Evolutionary conservation across 2,329 filamentous ascomycete species (phyloP).

Genomic region (Fonsecaea erecta): DNA sequence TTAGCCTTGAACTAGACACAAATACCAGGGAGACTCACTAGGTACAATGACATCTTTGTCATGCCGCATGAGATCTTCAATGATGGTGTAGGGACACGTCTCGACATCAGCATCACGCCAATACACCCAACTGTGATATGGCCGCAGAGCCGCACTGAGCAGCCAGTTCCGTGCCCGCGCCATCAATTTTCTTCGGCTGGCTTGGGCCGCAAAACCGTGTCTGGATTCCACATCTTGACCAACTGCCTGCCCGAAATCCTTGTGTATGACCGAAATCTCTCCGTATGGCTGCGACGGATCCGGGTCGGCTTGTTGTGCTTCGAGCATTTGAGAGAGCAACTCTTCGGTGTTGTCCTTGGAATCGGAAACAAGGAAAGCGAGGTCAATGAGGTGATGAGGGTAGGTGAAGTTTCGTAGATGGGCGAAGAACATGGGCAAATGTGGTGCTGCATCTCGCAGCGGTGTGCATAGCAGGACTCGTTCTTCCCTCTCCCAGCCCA

Average conservation of each 20-base stretch:
- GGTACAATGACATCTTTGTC: slow-evolving; percentile 99
- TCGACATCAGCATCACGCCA: slow-evolving; percentile 99
- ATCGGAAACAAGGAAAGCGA: slow-evolving; percentile 95
- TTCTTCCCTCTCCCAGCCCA: slow-evolving; percentile 95
- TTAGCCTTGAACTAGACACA: slow-evolving; percentile 8
- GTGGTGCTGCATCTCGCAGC: slow-evolving; percentile 86
- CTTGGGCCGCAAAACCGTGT: slow-evolving; percentile 96
- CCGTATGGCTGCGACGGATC: slow-evolving; percentile 85
- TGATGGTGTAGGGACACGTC: slow-evolving; percentile 92
- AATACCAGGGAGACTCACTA: slow-evolving; percentile 67
- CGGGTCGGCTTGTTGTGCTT: slow-evolving; percentile 76
- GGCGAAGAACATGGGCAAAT: slow-evolving; percentile 98
- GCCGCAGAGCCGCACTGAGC: slow-evolving; percentile 85
- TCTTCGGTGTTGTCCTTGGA: slow-evolving; percentile 89
- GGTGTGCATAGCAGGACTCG: slow-evolving; percentile 93
- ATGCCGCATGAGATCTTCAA: slow-evolving; percentile 97
- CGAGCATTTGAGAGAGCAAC: slow-evolving; percentile 74
- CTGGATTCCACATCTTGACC: slow-evolving; percentile 97
- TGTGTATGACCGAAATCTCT: slow-evolving; percentile 96
- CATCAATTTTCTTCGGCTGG: slow-evolving; percentile 92
- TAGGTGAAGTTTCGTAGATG: slow-evolving; percentile 96
- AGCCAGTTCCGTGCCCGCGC: slow-evolving; percentile 97
- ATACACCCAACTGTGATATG: slow-evolving; percentile 98
- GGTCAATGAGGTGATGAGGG: slow-evolving; percentile 91
- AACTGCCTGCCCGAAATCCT: slow-evolving; percentile 97